These are phyloP conservation scores for Diplodia scrobiculata DNA, from an alignment of 2,329 filamentous ascomycete genomes.

Conservation along the genomic window DNA sequence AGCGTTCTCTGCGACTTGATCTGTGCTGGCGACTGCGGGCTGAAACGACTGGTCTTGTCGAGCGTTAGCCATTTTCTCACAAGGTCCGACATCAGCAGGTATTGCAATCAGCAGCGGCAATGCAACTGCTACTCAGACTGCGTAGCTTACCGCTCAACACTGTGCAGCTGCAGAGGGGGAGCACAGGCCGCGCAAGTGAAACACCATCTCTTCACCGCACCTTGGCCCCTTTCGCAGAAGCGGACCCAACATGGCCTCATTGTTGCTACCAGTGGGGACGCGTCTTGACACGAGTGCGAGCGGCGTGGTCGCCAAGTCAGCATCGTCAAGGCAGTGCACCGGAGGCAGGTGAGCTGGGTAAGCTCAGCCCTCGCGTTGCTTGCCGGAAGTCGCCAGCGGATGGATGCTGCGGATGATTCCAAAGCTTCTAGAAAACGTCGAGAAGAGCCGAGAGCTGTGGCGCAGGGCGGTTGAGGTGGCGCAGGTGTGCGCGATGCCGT, in stretches of 20 bases:
- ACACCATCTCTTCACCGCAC: conserved; percentile 22
- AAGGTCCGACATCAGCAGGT: not conserved
- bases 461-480: not conserved
- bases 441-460: not conserved
- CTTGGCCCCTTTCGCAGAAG: conserved; percentile 9
- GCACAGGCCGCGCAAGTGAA: conserved; percentile 4
- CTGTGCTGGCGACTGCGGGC: not conserved
- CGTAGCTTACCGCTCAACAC: not conserved
- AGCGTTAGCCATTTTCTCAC: not conserved
- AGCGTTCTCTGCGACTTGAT: not conserved
- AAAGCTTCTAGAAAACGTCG: conserved; percentile 4
- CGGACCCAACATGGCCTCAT: conserved; percentile 16
- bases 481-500: not conserved
- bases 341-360: not conserved
- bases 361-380: conserved; percentile 1
- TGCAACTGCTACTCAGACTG: not conserved
- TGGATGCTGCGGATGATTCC: not conserved
- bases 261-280: conserved; percentile 1
- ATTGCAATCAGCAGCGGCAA: not conserved
- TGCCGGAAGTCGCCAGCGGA: not conserved
- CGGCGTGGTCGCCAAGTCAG: not conserved
- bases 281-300: conserved; percentile 9
- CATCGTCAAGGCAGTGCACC: not conserved
- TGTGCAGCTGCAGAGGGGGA: not conserved
- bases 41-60: not conserved